A percentile compares a stretch with the other conserved stretches of the same genome.
These are phyloP conservation scores for Fusarium zealandicum DNA, from an alignment of 2,329 filamentous ascomycete species.

Conservation along the genomic window DNA sequence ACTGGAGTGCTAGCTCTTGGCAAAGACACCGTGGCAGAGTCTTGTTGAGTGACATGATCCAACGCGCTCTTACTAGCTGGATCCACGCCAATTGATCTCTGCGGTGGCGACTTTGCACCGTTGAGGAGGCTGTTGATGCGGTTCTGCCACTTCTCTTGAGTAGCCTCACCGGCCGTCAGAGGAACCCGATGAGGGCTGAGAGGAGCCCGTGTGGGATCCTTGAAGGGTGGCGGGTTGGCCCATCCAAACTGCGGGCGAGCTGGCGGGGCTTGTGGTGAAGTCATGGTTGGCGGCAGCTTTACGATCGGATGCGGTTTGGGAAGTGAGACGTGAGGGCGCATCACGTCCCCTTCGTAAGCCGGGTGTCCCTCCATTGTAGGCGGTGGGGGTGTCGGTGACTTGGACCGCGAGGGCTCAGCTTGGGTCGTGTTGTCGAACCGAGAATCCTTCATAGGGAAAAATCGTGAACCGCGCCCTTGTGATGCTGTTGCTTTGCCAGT, in stretches of 20 bases:
- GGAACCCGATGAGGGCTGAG: conserved; percentile 34
- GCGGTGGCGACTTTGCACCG: conserved; percentile 66
- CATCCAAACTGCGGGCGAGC: conserved; percentile 44
- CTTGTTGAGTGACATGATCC: conserved; percentile 59
- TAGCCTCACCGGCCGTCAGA: conserved; percentile 46
- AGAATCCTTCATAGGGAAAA: conserved; percentile 65
- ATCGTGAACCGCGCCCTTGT: conserved; percentile 62
- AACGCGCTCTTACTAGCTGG: conserved; percentile 72
- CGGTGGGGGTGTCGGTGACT: conserved; percentile 74
- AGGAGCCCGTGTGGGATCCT: conserved; percentile 40
- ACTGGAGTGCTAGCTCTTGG: conserved; percentile 46
- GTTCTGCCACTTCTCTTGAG: conserved; percentile 73
- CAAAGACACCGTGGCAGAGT: conserved; percentile 74
- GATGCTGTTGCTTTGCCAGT: conserved; percentile 48
- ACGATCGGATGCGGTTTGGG: conserved; percentile 78
- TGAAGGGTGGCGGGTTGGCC: conserved; percentile 46
- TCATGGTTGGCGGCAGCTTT: conserved; percentile 71
- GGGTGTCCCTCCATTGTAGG: conserved; percentile 75
- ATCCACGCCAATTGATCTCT: conserved; percentile 68
- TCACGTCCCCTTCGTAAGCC: conserved; percentile 71
- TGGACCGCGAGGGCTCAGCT: conserved; percentile 52
- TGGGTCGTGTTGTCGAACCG: conserved; percentile 49
- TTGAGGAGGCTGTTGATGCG: conserved; percentile 82
- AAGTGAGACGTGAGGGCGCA: conserved; percentile 72
- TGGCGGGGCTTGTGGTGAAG: conserved; percentile 37